phyloP scores from a whole-genome alignment of 805 yeast species.

The Metschnikowia cerradonensis region DNA sequence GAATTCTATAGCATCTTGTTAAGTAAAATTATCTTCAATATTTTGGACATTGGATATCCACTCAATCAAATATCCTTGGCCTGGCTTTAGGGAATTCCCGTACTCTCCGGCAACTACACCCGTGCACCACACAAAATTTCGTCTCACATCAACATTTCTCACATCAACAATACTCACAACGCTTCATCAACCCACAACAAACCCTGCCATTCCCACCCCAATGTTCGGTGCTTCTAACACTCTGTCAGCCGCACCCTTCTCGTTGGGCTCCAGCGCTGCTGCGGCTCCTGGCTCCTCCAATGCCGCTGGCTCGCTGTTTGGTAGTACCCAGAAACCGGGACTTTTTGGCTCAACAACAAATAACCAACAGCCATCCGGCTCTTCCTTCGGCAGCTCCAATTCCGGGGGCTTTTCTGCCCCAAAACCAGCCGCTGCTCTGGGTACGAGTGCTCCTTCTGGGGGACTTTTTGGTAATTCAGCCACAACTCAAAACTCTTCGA shows the following conservation, averaged over 20 bases:
- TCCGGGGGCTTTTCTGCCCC: constrained; percentile 13
- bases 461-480: constrained; percentile 13
- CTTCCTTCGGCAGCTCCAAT: constrained; percentile 1
- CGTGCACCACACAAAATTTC: constrained; percentile 7
- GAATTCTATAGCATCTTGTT: no score
- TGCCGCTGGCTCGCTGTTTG: constrained; percentile 11
- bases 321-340: constrained; percentile 11
- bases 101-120: neutral
- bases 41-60: no score
- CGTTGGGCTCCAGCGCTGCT: constrained; percentile 8
- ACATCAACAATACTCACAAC: constrained; percentile 2
- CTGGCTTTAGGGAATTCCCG: neutral
- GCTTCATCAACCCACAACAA: neutral
- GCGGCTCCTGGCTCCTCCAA: constrained; percentile 6
- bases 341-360: constrained; percentile 9
- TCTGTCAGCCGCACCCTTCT: constrained; percentile 6
- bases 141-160: constrained; percentile 4
- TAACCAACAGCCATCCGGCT: neutral
- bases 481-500: neutral
- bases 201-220: neutral
- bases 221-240: constrained; percentile 17
- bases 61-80: neutral
- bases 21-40: no score
- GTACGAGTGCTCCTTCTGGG: constrained; percentile 1
- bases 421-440: constrained; percentile 6